Evolutionary conservation across 83 land plant genomes (phyloP).

Genomic region (Picea abies): DNA sequence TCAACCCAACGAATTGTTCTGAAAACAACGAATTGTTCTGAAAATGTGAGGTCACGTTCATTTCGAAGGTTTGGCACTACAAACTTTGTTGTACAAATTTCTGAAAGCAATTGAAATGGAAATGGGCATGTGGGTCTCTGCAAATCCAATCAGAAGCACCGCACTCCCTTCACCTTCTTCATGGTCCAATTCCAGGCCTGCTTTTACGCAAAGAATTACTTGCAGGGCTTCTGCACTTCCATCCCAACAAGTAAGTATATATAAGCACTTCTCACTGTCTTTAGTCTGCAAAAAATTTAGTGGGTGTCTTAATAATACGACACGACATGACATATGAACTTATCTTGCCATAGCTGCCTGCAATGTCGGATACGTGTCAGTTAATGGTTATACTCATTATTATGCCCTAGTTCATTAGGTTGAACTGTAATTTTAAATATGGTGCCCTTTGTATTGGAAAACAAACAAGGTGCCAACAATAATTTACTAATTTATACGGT

Average conservation of each 20-base stretch:
- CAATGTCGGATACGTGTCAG: no score
- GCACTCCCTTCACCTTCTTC: neutral
- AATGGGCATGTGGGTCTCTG: neutral
- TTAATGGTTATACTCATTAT: neutral
- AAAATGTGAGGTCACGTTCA: no score
- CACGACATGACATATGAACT: neutral
- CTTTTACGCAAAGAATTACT: neutral
- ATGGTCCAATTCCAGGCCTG: neutral
- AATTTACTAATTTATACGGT: neutral
- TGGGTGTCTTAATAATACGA: neutral
- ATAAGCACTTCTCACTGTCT: no score
- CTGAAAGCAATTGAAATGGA: neutral
- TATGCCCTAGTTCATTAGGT: neutral
- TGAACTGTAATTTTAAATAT: no score
- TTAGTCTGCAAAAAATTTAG: neutral
- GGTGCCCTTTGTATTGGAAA: neutral
- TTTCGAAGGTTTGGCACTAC: no score
- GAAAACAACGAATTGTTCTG: no score
- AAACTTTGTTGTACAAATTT: no score
- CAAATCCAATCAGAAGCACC: no score
- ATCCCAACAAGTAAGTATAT: slow-evolving; percentile 4
- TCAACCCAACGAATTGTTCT: no score
- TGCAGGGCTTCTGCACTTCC: slow-evolving; percentile 6
- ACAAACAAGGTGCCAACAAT: neutral
- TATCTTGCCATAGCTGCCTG: neutral